Conservation (phyloP, 495 filamentous ascomycete species). For the Xylaria castorea region DNA sequence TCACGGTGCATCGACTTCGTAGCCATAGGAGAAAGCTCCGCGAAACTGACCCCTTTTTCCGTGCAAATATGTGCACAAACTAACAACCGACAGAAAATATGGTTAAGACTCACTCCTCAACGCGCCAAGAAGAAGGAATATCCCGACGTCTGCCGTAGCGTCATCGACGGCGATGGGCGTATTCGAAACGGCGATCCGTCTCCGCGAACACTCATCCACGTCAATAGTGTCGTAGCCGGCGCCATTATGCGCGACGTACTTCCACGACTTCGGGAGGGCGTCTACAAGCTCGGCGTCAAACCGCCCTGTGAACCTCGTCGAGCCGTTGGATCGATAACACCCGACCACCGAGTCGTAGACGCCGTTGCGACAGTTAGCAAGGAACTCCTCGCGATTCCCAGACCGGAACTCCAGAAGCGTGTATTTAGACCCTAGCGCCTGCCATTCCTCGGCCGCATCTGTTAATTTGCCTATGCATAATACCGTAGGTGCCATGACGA, state of each 20-base stretch:
- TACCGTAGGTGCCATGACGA: slow-evolving; percentile 46
- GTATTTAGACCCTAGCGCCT: slow-evolving; percentile 55
- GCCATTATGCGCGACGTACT: slow-evolving; percentile 85
- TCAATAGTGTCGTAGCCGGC: slow-evolving; percentile 88
- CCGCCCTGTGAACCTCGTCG: slow-evolving; percentile 69
- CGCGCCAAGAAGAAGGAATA: slow-evolving; percentile 75
- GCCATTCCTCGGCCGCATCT: slow-evolving; percentile 64
- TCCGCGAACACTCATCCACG: slow-evolving; percentile 67
- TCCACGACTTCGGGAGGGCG: slow-evolving; percentile 68
- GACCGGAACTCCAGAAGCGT: slow-evolving; percentile 56
- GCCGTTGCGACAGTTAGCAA: slow-evolving; percentile 73
- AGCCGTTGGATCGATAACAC: slow-evolving; percentile 79
- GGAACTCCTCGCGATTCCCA: slow-evolving; percentile 64
- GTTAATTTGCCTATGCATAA: slow-evolving; percentile 64
- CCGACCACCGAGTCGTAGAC: slow-evolving; percentile 70
- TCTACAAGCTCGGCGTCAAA: slow-evolving; percentile 71
- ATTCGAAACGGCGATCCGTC: slow-evolving; percentile 69
- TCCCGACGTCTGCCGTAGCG: slow-evolving; percentile 73
- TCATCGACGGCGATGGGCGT: slow-evolving; percentile 72
- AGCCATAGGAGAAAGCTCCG: neutral
- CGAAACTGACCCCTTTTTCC: neutral
- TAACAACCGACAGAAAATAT: neutral
- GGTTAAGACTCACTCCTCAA: slow-evolving; percentile 55
- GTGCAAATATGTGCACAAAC: neutral
- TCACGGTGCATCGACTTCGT: neutral